Evolutionary conservation across 1,284 basidiomycete species (phyloP).

Genomic region (Schizophyllum commune): DNA sequence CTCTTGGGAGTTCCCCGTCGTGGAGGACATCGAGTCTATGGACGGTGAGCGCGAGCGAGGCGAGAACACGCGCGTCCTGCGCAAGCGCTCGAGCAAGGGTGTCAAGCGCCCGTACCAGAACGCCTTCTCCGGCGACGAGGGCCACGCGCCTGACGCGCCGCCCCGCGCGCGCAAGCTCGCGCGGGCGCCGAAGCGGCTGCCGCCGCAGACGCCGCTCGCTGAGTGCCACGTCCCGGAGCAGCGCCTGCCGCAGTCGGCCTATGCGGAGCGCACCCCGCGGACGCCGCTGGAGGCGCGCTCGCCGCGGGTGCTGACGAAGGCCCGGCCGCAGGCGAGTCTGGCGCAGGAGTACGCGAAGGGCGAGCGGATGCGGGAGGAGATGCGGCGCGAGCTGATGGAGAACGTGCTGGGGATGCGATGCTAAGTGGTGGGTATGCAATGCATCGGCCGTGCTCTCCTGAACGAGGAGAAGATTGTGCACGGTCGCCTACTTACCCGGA

Average conservation of each 20-base stretch:
- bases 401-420: background rate
- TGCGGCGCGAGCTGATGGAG: background rate
- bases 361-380: background rate
- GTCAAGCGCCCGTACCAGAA: background rate
- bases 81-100: background rate
- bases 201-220: too few species aligned
- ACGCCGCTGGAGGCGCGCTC: background rate
- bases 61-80: background rate
- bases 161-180: background rate
- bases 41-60: background rate
- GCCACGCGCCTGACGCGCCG: background rate
- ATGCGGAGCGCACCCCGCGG: too few species aligned
- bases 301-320: background rate
- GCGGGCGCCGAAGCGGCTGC: background rate
- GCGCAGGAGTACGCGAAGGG: background rate
- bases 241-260: too few species aligned
- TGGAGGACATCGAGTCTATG: background rate
- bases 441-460: too few species aligned
- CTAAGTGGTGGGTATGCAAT: background rate
- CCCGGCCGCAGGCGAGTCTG: background rate
- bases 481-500: background rate
- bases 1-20: background rate
- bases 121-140: background rate
- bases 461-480: too few species aligned
- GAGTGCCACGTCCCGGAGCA: too few species aligned